Evolutionary conservation across 495 filamentous ascomycete genomes (phyloP), one percentile per base, ranked within the genome.

Genomic region (Hyaloscypha bicolor): DNA sequence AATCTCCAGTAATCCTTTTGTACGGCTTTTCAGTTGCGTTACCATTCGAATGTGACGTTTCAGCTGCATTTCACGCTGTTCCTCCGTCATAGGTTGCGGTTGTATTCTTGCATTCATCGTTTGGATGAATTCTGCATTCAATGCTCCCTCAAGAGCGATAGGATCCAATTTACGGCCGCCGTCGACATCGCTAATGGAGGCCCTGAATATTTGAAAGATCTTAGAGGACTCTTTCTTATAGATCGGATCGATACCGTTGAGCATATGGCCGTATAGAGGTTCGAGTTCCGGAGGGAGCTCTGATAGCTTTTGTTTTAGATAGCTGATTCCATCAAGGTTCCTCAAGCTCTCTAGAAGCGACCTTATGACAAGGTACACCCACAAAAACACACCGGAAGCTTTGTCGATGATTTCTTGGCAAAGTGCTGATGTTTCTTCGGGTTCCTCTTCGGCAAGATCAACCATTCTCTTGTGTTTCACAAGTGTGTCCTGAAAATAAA

Each of bases 321-420:
- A 64, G 1, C 9, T 21, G 19, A 71, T 45, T 2, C 56, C 59
- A 57, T 79, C 77, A 4, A 60, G 22, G 32, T 75, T 72, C 6
- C 35, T 60, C 30, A 76, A 51, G 2, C 73, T 75, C 2, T 66
- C 42, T 0, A 58, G 65, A 0, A 78, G 60, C 1, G 60, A 63
- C 21, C 45, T 55, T 1, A 68, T 60, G 6, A 78, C 75, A 0
- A 78, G 59, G 29, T 74, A 64, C 2, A 79, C 75, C 80, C 81
- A 82, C 19, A 80, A 71, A 61, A 81, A 82, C 0, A 82, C 79
- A 8, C 81, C 81, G 12, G 70, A 32, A 3, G 80, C 73, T 60
- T 66, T 76, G 2, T 69, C 14, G 0, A 74, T 65, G n/a, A 83
- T 67, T 6, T 76, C 67, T 3, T 67, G n/a, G n/a, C 21, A 11